Percentiles rank a stretch among this genome's conserved stretches.
These are phyloP conservation scores for Incumbomyces delicatus DNA, from an alignment of 2,329 filamentous ascomycete genomes.

Conservation along the genomic window DNA sequence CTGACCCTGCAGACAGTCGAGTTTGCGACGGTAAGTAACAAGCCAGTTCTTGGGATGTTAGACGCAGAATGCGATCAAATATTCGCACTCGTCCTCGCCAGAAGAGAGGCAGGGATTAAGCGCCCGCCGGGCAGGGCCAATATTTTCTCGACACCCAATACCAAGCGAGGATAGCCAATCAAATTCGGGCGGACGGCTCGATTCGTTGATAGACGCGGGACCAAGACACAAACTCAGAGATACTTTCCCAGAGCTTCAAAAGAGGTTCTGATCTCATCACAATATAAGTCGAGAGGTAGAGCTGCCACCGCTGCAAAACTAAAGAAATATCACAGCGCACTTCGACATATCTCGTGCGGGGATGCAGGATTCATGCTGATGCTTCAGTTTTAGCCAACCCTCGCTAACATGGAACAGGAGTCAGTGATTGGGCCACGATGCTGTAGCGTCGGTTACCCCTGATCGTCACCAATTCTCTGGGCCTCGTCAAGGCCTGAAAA, in stretches of 20 bases:
- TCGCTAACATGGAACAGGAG: neutral
- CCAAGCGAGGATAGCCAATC: slow-evolving; percentile 11
- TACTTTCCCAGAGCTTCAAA: neutral
- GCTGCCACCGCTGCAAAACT: neutral
- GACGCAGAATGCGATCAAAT: slow-evolving; percentile 5
- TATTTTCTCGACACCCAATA: slow-evolving; percentile 13
- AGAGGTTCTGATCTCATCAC: neutral
- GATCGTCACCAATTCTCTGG: neutral
- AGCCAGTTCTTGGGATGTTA: neutral
- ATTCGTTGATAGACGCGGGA: no score
- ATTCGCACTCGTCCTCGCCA: slow-evolving; percentile 1
- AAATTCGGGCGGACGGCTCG: neutral
- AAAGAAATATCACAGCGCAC: neutral
- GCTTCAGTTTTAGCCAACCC: no score
- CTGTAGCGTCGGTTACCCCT: slow-evolving; percentile 1
- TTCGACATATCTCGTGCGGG: slow-evolving; percentile 1
- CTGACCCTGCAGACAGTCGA: no score
- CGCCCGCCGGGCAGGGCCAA: slow-evolving; percentile 15
- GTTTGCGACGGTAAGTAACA: neutral
- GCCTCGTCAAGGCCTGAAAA: neutral
- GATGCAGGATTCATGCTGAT: no score
- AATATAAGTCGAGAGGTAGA: neutral
- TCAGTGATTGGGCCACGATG: neutral
- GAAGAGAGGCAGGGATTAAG: slow-evolving; percentile 17
- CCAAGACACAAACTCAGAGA: neutral